Percentiles rank a stretch among this genome's conserved stretches.
These are phyloP conservation scores for Rhodotorula sp. DNA, from an alignment of 1,284 basidiomycete species.

Conservation along the genomic window DNA sequence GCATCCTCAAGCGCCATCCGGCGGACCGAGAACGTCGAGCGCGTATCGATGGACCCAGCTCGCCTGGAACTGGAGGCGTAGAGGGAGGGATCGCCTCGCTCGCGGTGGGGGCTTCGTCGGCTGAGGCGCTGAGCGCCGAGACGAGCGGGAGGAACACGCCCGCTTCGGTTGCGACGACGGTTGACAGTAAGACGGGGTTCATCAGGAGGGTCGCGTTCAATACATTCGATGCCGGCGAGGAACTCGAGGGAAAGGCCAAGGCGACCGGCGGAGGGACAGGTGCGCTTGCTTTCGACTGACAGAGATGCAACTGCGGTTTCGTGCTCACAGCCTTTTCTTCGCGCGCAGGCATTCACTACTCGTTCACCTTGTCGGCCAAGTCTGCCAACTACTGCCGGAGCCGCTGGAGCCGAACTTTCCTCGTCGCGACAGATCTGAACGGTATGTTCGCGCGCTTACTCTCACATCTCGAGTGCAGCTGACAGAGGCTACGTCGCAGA, in stretches of 20 bases:
- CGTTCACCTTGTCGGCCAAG: constrained; percentile 64
- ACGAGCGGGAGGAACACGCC: neutral
- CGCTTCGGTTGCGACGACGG: neutral
- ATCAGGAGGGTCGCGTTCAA: constrained; percentile 82
- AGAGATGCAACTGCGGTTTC: neutral
- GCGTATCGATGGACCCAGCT: neutral
- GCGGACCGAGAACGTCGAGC: neutral
- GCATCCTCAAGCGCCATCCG: constrained; percentile 4
- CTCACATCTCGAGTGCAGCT: neutral
- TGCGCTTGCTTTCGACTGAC: constrained; percentile 35
- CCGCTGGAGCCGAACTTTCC: constrained; percentile 79
- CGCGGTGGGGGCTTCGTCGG: neutral
- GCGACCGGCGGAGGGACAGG: constrained; percentile 59
- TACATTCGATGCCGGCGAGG: constrained; percentile 59
- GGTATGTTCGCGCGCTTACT: constrained; percentile 18
- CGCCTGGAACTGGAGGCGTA: neutral
- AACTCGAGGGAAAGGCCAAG: constrained; percentile 22
- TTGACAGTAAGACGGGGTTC: neutral
- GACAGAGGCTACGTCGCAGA: constrained; percentile 50
- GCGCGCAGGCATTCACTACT: constrained; percentile 29
- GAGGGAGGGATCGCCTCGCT: neutral
- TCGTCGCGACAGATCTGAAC: constrained; percentile 85
- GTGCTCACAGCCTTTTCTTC: neutral
- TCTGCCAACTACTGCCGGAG: constrained; percentile 75
- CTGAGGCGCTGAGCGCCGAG: neutral